Percentiles rank a stretch among this genome's conserved stretches.
These are phyloP conservation scores for Sporothrix schenckii DNA, from an alignment of 2,329 filamentous ascomycete species.

Conservation along the genomic window DNA sequence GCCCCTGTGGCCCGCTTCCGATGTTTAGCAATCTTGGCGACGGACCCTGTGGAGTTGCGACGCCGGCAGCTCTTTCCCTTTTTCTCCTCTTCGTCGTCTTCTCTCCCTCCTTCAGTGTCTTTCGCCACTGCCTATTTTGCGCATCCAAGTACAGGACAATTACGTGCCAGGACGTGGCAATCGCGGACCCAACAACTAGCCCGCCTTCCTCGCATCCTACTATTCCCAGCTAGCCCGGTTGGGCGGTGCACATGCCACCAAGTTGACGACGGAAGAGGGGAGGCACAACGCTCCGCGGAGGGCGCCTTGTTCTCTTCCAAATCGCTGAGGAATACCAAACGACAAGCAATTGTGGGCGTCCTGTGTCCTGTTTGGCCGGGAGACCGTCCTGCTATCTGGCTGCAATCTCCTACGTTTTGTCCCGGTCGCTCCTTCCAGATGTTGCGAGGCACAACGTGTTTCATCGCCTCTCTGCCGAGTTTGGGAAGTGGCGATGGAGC, in stretches of 20 bases:
- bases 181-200: background rate
- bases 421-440: slow-evolving; percentile 7
- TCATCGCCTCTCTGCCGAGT: slow-evolving; percentile 29
- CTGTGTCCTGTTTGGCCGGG: background rate
- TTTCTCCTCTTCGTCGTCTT: background rate
- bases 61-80: slow-evolving; percentile 11
- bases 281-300: background rate
- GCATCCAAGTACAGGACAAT: background rate
- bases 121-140: background rate
- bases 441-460: slow-evolving; percentile 23
- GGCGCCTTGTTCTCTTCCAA: background rate
- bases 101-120: background rate
- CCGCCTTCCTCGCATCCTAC: background rate
- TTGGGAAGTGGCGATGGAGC: slow-evolving; percentile 26
- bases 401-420: background rate
- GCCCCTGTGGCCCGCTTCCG: slow-evolving; percentile 5
- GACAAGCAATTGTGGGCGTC: background rate
- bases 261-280: slow-evolving; percentile 6
- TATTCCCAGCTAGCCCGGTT: slow-evolving; percentile 1
- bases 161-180: background rate
- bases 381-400: background rate
- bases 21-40: slow-evolving; percentile 28
- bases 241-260: slow-evolving; percentile 20
- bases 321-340: background rate
- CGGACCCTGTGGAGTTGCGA: background rate